Base-by-base conservation (phyloP, 768 basidiomycete genomes). In the Pleurotus citrinopileatus region DNA sequence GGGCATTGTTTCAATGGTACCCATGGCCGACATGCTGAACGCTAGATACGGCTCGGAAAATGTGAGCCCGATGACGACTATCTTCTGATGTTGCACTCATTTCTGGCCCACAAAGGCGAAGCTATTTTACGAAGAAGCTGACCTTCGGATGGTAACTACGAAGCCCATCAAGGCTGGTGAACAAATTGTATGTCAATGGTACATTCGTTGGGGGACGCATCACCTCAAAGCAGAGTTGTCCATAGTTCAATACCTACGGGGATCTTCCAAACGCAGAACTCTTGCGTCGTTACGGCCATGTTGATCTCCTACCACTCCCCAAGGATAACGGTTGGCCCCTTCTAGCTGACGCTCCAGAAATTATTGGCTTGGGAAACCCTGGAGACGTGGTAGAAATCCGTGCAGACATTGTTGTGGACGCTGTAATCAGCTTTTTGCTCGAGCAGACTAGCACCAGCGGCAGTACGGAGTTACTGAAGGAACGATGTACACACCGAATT, bases 21-120 rank as follows among this genome's bases (percentile, higher is more conserved):
- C 96, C 0, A 84, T 98, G 73, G 97, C 97, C 2, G 97, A 99
- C 69, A 84, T 98, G 73, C 73, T 99, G 45, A 99, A 99, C 63
- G 97, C 96, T 9, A 81, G 86, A 51, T 91, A 83, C 66, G 86
- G 82, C 6, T 80, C 80, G 34, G 89, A 94, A 66, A 98, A 98
- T 58, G 94, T 93, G 62, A 57, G 85, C 68, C n/a, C 20, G 22
- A 2, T 32, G 28, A 15, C 53, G 34, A 37, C 48, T 52, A 42
- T 44, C 46, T 50, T 42, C 23, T 22, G 57, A 13, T 38, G 32
- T n/a, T n/a, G n/a, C 52, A 37, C 54, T 45, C 10, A 29, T 36
- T 48, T 48, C 55, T 54, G 23, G 54, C 46, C 26, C 22, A 3
- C 53, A 36, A 54, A 96, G 94, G 93, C 92, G 0, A 88, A 87